phyloP scores from a whole-genome alignment of 768 basidiomycete genomes.

The Cyclocybe cylindracea region DNA sequence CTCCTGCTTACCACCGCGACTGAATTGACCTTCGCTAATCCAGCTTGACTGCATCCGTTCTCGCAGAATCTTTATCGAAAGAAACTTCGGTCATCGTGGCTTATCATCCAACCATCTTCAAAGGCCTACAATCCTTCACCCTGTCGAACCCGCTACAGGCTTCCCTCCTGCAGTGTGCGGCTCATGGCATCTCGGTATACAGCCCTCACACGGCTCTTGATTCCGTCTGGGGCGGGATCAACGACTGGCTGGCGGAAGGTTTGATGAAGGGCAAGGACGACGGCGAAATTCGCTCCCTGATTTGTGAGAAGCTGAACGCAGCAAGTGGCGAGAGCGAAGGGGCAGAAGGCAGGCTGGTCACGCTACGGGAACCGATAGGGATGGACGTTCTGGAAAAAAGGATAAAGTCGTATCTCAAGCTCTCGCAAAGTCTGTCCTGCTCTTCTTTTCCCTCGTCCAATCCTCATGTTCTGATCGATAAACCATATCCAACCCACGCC shows the following conservation, averaged over 20 bases:
- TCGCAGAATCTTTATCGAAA: slow-evolving; percentile 63
- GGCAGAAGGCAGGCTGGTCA: slow-evolving; percentile 72
- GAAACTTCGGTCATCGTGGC: slow-evolving; percentile 70
- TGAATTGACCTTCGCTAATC: slow-evolving; percentile 7
- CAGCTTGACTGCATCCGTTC: slow-evolving; percentile 75
- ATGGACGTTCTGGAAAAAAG: slow-evolving; percentile 63
- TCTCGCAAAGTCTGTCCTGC: slow-evolving; percentile 30
- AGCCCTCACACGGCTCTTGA: slow-evolving; percentile 90
- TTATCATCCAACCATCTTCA: slow-evolving; percentile 88
- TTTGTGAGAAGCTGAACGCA: slow-evolving; percentile 40
- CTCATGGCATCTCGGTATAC: slow-evolving; percentile 84
- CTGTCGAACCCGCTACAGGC: slow-evolving; percentile 77
- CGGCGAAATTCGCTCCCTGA: slow-evolving; percentile 38
- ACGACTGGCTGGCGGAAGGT: slow-evolving; percentile 82
- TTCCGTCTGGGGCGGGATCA: slow-evolving; percentile 80
- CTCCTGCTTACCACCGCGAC: background rate
- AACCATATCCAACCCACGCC: slow-evolving; percentile 9
- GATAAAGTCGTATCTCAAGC: slow-evolving; percentile 68
- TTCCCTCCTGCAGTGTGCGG: slow-evolving; percentile 77
- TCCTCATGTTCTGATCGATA: slow-evolving; percentile 18
- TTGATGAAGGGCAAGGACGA: slow-evolving; percentile 39
- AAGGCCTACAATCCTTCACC: slow-evolving; percentile 71
- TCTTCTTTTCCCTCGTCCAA: slow-evolving; percentile 17
- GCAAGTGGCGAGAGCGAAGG: slow-evolving; percentile 40
- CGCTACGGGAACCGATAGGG: slow-evolving; percentile 53